Conservation (phyloP, 2,329 filamentous ascomycete species). For the Fusarium pseudonygamai region DNA sequence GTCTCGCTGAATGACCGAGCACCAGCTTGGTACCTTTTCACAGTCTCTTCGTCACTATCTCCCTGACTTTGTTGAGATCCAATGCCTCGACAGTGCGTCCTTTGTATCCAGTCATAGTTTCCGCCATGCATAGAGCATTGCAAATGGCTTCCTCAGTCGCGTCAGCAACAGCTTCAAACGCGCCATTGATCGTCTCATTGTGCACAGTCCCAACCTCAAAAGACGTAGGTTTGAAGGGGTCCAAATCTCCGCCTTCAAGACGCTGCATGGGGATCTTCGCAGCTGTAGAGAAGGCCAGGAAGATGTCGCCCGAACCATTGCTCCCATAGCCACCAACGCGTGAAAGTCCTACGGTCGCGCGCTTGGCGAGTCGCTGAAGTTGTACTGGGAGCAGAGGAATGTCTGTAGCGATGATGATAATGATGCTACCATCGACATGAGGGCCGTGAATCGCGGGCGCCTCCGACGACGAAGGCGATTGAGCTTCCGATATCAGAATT, state of each 20-base stretch:
- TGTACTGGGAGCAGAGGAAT: constrained; percentile 46
- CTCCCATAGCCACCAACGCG: constrained; percentile 69
- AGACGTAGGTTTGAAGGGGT: constrained; percentile 51
- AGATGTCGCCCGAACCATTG: constrained; percentile 73
- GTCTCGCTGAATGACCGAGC: background rate
- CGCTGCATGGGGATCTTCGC: constrained; percentile 56
- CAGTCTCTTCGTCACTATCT: constrained; percentile 52
- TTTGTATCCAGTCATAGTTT: constrained; percentile 64
- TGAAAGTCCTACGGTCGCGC: constrained; percentile 69
- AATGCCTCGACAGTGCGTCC: constrained; percentile 61
- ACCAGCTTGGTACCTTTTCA: background rate
- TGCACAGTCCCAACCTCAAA: constrained; percentile 50
- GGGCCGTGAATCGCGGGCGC: constrained; percentile 38
- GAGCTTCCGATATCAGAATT: constrained; percentile 51
- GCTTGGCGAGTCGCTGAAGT: constrained; percentile 62
- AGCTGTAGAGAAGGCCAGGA: constrained; percentile 72
- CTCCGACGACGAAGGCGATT: constrained; percentile 43
- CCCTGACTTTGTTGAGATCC: constrained; percentile 56
- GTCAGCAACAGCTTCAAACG: constrained; percentile 71
- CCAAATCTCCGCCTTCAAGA: constrained; percentile 43
- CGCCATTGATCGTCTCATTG: constrained; percentile 67
- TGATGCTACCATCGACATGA: constrained; percentile 49
- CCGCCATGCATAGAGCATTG: constrained; percentile 70
- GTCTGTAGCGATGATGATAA: constrained; percentile 48
- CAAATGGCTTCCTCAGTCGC: constrained; percentile 73